These are phyloP conservation scores for Fusarium luffae DNA, from an alignment of 2,329 filamentous ascomycete species.

Conservation along the genomic window DNA sequence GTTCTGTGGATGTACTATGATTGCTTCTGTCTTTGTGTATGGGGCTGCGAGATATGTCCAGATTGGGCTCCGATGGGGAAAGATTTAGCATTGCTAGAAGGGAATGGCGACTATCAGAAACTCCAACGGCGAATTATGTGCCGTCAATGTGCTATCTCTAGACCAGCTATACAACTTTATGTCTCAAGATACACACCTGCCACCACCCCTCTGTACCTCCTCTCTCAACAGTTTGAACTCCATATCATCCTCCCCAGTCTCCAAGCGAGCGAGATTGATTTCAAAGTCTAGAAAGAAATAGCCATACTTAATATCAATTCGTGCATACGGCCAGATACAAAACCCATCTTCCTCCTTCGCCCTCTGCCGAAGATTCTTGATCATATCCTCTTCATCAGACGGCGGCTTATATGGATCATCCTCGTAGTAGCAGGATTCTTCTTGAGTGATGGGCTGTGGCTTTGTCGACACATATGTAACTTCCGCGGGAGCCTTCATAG, in stretches of 20 bases:
- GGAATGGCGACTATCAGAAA: no score
- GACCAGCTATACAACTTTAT: no score
- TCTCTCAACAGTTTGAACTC: not conserved
- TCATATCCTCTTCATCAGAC: not conserved
- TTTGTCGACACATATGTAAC: not conserved
- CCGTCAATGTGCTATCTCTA: not conserved
- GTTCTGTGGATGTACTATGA: not conserved
- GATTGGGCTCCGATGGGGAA: accelerated
- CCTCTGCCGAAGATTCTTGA: not conserved
- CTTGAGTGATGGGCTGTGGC: no score
- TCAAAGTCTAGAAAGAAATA: not conserved
- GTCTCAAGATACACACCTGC: not conserved
- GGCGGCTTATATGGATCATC: not conserved
- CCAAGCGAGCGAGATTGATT: not conserved
- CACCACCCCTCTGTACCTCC: accelerated
- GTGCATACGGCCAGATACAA: constrained; percentile 8
- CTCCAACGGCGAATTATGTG: not conserved
- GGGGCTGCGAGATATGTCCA: not conserved
- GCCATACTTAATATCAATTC: not conserved
- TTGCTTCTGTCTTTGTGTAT: not conserved
- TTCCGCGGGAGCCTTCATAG: not conserved
- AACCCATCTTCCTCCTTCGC: not conserved
- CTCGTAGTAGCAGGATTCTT: not conserved
- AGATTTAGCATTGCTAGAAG: not conserved
- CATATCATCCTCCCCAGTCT: not conserved